Percentiles rank a stretch among this genome's conserved stretches.
Conservation (phyloP, 2,329 filamentous ascomycete genomes). For the Venturia effusa region DNA sequence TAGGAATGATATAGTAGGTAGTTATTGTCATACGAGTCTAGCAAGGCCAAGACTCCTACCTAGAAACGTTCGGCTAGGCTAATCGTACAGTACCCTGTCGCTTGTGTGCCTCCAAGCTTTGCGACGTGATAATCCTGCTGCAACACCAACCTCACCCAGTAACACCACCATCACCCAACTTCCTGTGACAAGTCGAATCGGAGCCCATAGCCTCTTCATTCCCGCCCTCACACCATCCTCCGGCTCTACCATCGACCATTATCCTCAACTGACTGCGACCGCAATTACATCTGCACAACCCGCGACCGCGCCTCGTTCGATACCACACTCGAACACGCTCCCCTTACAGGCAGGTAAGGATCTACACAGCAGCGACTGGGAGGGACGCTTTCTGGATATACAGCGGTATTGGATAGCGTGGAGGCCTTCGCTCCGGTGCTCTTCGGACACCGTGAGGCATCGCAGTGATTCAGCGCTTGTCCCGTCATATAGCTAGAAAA, state of each 20-base stretch:
- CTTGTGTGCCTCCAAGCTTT: not conserved
- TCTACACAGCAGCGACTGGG: not conserved
- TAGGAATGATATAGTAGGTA: not conserved
- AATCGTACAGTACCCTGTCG: too few relatives aligned
- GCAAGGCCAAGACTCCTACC: not conserved
- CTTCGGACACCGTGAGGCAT: conserved; percentile 2
- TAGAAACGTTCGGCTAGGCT: not conserved
- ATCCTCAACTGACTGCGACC: not conserved
- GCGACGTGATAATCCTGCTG: not conserved
- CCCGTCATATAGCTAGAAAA: conserved; percentile 11
- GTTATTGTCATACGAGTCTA: not conserved
- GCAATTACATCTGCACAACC: not conserved
- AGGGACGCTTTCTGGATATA: conserved; percentile 5
- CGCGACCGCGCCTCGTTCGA: not conserved
- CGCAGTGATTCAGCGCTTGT: conserved; percentile 4
- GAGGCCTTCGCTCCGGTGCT: conserved; percentile 6
- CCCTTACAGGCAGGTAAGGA: not conserved
- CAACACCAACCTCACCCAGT: not conserved
- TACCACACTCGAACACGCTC: not conserved
- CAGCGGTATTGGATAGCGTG: conserved; percentile 4
- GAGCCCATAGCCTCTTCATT: not conserved
- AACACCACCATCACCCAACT: not conserved
- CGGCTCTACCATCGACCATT: not conserved
- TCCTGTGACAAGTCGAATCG: not conserved
- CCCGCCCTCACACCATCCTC: not conserved